Conservation (phyloP, 768 basidiomycete species). For the Agaricus blazei region DNA sequence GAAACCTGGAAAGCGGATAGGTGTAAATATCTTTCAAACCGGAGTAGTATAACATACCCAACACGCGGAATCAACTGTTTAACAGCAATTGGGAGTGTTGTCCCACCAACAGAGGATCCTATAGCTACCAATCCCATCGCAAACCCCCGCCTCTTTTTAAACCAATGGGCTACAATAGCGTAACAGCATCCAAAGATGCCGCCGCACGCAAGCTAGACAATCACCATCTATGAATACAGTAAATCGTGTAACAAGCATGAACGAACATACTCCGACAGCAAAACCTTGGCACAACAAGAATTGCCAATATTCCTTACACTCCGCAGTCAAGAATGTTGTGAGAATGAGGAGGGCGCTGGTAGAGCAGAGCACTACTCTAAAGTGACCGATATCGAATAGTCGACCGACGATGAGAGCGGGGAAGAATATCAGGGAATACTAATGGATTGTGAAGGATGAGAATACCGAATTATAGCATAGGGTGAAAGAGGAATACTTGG, state of each 20-base stretch:
- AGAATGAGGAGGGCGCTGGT: conserved; percentile 30
- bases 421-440: background rate
- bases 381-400: conserved; percentile 53
- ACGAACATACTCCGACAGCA: conserved; percentile 42
- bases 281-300: conserved; percentile 62
- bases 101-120: conserved; percentile 68
- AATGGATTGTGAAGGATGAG: background rate
- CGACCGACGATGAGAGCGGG: conserved; percentile 68
- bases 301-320: conserved; percentile 63
- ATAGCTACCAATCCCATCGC: conserved; percentile 63
- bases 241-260: background rate
- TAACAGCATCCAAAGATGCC: conserved; percentile 59
- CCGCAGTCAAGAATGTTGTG: conserved; percentile 47
- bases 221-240: background rate
- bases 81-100: conserved; percentile 57
- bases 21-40: background rate
- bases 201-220: conserved; percentile 40
- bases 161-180: conserved; percentile 69
- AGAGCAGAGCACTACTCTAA: conserved; percentile 39
- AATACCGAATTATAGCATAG: background rate
- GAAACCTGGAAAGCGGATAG: conserved; percentile 42
- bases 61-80: conserved; percentile 47
- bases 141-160: conserved; percentile 50
- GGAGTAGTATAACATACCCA: conserved; percentile 25
- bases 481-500: conserved; percentile 36